Percentiles rank a stretch among this genome's conserved stretches.
Conservation (phyloP, 192 early-diverging fungal genomes). For the Backusella liffmaniae region DNA sequence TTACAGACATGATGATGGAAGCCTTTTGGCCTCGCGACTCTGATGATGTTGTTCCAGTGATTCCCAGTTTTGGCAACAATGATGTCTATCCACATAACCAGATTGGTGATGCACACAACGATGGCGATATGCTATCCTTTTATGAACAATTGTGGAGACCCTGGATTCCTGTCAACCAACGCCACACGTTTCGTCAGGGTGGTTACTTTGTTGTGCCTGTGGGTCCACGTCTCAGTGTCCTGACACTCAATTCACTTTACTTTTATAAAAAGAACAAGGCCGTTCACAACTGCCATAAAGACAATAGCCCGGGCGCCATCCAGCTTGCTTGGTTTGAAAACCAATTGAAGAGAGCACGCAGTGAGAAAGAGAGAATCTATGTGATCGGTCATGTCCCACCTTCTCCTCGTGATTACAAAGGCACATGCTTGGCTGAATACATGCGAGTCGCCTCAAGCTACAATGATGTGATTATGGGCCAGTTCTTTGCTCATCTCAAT, state of each 20-base stretch:
- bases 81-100: constrained; percentile 66
- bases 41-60: constrained; percentile 34
- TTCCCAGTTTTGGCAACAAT: constrained; percentile 67
- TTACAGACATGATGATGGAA: constrained; percentile 36
- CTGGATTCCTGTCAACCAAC: constrained; percentile 53
- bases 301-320: not conserved
- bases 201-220: constrained; percentile 59
- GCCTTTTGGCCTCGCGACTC: constrained; percentile 36
- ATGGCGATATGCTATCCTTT: constrained; percentile 28
- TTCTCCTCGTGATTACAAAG: constrained; percentile 14
- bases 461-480: constrained; percentile 16
- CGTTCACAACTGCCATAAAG: constrained; percentile 23
- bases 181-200: constrained; percentile 46
- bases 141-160: constrained; percentile 51
- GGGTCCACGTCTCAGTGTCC: constrained; percentile 42
- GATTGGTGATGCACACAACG: constrained; percentile 14
- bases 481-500: constrained; percentile 28
- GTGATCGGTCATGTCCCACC: constrained; percentile 41
- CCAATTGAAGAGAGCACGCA: constrained; percentile 19
- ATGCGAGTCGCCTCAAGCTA: constrained; percentile 15
- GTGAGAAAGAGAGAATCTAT: constrained; percentile 17
- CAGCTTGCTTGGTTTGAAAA: constrained; percentile 31
- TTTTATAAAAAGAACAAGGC: constrained; percentile 30
- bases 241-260: constrained; percentile 47
- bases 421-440: constrained; percentile 20